These are phyloP conservation scores for Solanum appendiculatum DNA, from an alignment of 257 asterid species.

Conservation along the genomic window DNA sequence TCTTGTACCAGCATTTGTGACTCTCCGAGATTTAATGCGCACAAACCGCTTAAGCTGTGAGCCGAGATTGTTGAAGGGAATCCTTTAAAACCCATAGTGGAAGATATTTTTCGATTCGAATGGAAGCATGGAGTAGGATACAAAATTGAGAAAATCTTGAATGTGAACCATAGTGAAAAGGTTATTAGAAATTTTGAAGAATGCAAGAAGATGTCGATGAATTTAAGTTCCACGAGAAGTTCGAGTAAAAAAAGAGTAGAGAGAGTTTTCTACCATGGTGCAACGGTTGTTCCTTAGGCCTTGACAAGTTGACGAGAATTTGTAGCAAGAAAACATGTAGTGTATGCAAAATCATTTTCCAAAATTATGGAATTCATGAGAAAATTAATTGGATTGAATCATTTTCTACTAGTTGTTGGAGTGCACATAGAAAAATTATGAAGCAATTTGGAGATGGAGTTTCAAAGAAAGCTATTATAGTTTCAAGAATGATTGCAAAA, in stretches of 20 bases:
- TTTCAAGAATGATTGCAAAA: background rate
- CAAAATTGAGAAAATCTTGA: background rate
- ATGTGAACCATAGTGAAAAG: background rate
- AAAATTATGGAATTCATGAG: background rate
- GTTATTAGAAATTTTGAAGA: background rate
- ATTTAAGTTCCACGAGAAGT: background rate
- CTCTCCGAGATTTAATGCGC: background rate
- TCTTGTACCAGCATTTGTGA: background rate
- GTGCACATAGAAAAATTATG: background rate
- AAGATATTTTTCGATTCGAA: background rate
- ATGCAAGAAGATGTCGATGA: background rate
- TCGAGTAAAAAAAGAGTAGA: background rate
- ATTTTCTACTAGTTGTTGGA: conserved; percentile 3
- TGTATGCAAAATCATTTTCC: background rate
- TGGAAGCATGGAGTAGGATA: background rate
- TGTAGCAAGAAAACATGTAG: conserved; percentile 2
- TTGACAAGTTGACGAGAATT: background rate
- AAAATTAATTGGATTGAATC: background rate
- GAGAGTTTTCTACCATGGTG: background rate
- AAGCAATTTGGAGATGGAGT: background rate
- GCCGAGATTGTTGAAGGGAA: background rate
- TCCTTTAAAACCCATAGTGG: background rate
- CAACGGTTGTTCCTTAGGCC: background rate
- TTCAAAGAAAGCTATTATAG: background rate
- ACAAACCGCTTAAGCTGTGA: background rate